These are phyloP conservation scores for Penicillium sp. DNA, from an alignment of 2,329 filamentous ascomycete species.

Conservation along the genomic window DNA sequence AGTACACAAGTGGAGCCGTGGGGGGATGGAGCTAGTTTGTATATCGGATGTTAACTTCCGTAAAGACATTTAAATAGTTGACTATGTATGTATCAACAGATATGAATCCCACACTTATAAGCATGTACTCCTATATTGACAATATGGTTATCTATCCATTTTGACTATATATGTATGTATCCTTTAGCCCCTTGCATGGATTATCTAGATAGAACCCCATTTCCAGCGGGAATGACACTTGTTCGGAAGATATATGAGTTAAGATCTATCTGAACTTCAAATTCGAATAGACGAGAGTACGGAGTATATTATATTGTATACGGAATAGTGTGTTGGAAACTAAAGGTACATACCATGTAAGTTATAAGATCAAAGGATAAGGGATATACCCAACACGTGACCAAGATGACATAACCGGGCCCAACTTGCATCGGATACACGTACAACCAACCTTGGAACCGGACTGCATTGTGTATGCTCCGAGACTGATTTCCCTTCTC, in stretches of 20 bases:
- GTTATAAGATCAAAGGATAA: too few relatives aligned
- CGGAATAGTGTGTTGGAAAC: not conserved
- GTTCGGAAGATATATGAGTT: not conserved
- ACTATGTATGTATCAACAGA: too few relatives aligned
- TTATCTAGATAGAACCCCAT: not conserved
- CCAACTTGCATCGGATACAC: not conserved
- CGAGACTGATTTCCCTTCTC: not conserved
- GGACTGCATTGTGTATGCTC: constrained; percentile 6
- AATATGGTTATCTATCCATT: too few relatives aligned
- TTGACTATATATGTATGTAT: not conserved
- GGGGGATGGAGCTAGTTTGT: not conserved
- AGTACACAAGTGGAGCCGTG: not conserved
- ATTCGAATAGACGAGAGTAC: not conserved
- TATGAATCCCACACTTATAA: too few relatives aligned
- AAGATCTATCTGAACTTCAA: not conserved
- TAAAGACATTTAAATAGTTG: not conserved
- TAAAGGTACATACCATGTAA: not conserved
- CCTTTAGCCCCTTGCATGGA: constrained; percentile 7
- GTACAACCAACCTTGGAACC: not conserved
- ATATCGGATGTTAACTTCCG: not conserved
- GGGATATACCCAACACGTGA: constrained; percentile 10
- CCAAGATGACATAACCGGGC: constrained; percentile 13
- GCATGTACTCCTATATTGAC: too few relatives aligned
- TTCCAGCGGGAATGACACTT: not conserved
- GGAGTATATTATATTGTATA: not conserved